Evolutionary conservation across 2,329 filamentous ascomycete species (phyloP).

Genomic region (Corinectria fuckeliana): DNA sequence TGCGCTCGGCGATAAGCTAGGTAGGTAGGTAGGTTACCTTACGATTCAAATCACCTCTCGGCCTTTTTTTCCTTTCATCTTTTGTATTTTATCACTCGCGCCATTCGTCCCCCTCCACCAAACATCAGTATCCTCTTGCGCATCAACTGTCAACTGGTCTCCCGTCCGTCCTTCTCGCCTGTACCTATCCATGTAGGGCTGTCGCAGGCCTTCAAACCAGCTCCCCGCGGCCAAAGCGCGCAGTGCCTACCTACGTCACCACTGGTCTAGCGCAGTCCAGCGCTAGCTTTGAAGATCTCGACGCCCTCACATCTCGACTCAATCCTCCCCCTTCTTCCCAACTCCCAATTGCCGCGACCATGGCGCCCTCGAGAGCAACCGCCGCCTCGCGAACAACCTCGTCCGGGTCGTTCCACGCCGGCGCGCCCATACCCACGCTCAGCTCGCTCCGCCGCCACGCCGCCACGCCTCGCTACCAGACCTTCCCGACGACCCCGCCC

Average conservation of each 20-base stretch:
- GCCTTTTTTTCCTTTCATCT: not conserved
- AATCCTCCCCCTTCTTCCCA: not conserved
- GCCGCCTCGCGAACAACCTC: conserved; percentile 39
- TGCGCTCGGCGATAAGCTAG: no score
- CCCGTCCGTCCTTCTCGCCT: not conserved
- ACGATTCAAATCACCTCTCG: not conserved
- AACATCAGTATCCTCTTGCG: not conserved
- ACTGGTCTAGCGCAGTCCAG: no score
- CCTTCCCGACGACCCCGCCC: conserved; percentile 78
- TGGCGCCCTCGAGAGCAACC: conserved; percentile 29
- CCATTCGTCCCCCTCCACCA: not conserved
- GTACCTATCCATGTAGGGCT: not conserved
- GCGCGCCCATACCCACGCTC: conserved; percentile 54
- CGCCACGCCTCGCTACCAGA: conserved; percentile 75
- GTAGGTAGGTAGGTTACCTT: no score
- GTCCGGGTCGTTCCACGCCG: conserved; percentile 59
- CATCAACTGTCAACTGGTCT: not conserved
- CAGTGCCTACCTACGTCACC: no score
- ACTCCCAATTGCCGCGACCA: conserved; percentile 5
- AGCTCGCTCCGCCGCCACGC: conserved; percentile 48
- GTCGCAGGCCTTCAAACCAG: not conserved
- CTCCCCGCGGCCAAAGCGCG: no score
- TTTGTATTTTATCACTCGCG: not conserved
- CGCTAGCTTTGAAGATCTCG: no score
- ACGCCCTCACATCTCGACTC: not conserved